phyloP scores from a whole-genome alignment of 2,329 filamentous ascomycete species.

The Nigrospora oryzae region DNA sequence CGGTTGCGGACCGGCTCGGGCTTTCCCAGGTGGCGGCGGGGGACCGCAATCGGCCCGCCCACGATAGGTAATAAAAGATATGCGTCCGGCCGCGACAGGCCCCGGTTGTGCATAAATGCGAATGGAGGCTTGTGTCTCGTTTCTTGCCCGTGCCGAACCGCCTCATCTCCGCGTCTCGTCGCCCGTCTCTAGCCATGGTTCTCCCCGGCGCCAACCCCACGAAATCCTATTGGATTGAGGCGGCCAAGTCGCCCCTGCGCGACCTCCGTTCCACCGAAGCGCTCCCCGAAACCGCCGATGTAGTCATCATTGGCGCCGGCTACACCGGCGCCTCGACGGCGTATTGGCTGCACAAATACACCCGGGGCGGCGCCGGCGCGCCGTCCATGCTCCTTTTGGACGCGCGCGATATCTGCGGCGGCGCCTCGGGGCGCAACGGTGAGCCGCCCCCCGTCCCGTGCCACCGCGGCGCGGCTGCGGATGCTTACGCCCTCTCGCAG shows the following conservation, averaged over 20 bases:
- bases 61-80: no score
- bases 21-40: no score
- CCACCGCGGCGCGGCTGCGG: neutral
- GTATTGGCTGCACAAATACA: slow-evolving; percentile 18
- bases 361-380: slow-evolving; percentile 4
- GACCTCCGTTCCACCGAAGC: slow-evolving; percentile 5
- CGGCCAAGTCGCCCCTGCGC: slow-evolving; percentile 5
- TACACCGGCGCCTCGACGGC: slow-evolving; percentile 15
- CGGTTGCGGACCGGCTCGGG: no score
- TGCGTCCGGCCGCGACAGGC: no score
- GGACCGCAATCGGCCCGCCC: no score
- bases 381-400: slow-evolving; percentile 9
- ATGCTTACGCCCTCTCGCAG: neutral
- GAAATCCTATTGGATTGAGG: slow-evolving; percentile 11
- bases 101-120: no score
- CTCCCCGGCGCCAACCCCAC: slow-evolving; percentile 7
- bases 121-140: no score
- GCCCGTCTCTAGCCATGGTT: slow-evolving; percentile 4
- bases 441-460: slow-evolving; percentile 1
- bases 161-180: neutral
- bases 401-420: slow-evolving; percentile 10
- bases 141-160: neutral
- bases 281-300: slow-evolving; percentile 8
- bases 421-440: slow-evolving; percentile 15
- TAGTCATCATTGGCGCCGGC: slow-evolving; percentile 15